Base-by-base conservation (phyloP, 148 eudicot genomes). In the Camellia japonica region DNA sequence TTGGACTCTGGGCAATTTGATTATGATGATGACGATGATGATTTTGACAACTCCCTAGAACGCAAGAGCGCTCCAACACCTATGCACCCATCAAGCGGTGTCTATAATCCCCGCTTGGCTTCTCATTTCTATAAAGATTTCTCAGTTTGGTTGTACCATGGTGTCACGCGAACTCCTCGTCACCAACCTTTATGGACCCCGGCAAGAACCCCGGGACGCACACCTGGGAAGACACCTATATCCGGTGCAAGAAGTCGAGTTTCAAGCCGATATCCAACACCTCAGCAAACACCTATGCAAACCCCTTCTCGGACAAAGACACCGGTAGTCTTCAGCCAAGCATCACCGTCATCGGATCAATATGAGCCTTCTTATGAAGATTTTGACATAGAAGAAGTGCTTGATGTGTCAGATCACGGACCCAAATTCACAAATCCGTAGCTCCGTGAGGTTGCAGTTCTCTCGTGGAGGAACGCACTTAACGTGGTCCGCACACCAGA, bases 121-220 rank as follows among this genome's bases (percentile, higher is more conserved):
- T 86, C 89, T 51, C 89, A 88, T 0, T 88, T 88, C 80, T 88
- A 86, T 80, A 86, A 84, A 81, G 87, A 88, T 73, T 86, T 86
- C 71, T 84, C 91, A 0, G 81, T 83, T 12, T 85, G 91, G 89
- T 3, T 88, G 6, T 86, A 88, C 86, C 52, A 86, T 44, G 89
- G 89, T 67, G 89, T 88, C 70, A 86, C 62, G n/a, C 86, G 87
- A 47, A 86, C 91, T n/a, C 87, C 91, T 6, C 87, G 63, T 7
- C 87, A 83, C 38, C 79, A 78, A 19, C 91, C 87, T 0, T 86
- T 85, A 3, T 84, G 91, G 91, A 88, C 89, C 63, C 91, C 89
- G 0, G 84, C 85, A 9, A 83, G 77, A 61, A 88, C 90, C 67
- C 90, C 90, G 0, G 84, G 86, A n/a, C 67, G 60, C 9, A 85